These are phyloP conservation scores for Fraxinus dipetala DNA, from an alignment of 305 asterid species.

Conservation along the genomic window DNA sequence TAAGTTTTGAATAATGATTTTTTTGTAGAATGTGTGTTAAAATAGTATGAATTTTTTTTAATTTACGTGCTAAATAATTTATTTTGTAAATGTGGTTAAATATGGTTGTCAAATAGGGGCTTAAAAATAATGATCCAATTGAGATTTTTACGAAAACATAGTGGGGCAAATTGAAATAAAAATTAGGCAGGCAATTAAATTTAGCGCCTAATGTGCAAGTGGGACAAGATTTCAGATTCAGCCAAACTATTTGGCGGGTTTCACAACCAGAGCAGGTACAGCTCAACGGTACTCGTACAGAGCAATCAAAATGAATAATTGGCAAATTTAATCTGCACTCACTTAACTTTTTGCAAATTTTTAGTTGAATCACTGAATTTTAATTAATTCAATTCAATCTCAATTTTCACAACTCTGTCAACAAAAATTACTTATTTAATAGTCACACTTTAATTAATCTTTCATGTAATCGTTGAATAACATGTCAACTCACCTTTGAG, in stretches of 20 bases:
- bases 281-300: neutral
- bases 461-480: neutral
- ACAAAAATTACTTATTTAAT: neutral
- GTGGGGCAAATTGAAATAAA: neutral
- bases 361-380: neutral
- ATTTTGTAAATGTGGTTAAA: too few species aligned
- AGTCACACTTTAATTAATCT: too few species aligned
- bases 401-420: neutral
- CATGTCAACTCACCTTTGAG: neutral
- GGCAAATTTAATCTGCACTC: neutral
- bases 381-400: neutral
- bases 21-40: too few species aligned
- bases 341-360: neutral
- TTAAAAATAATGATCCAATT: neutral
- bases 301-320: neutral
- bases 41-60: too few species aligned
- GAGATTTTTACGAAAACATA: neutral
- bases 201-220: neutral
- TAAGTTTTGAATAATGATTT: too few species aligned
- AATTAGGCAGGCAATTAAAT: neutral
- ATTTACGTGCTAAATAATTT: too few species aligned
- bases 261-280: neutral
- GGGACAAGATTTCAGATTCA: neutral
- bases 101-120: too few species aligned
- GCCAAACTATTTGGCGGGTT: neutral